Conservation (phyloP, 345 rosid genomes). For the Dovyalis caffra region DNA sequence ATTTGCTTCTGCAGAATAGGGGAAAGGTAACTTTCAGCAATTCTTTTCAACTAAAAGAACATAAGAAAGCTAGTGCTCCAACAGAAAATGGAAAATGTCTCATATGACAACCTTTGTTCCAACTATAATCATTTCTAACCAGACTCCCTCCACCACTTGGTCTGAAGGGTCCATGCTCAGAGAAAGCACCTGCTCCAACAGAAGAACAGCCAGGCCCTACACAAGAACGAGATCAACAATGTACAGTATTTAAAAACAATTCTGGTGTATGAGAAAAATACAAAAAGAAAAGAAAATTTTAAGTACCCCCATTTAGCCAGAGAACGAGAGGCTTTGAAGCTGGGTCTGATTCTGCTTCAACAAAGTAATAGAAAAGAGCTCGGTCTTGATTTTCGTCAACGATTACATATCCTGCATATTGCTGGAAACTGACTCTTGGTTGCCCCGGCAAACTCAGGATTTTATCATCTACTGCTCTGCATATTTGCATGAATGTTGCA, state of each 20-base stretch:
- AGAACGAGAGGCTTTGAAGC: constrained; percentile 23
- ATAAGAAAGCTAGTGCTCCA: background rate
- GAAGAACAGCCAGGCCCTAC: constrained; percentile 29
- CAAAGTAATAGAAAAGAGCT: constrained; percentile 19
- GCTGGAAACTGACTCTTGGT: constrained; percentile 14
- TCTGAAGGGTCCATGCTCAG: constrained; percentile 25
- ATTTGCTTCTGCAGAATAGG: too few species aligned
- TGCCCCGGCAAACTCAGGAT: constrained; percentile 19
- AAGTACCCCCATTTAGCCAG: constrained; percentile 20
- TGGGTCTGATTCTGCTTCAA: constrained; percentile 10
- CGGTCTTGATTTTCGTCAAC: constrained; percentile 4
- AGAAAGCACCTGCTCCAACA: constrained; percentile 25
- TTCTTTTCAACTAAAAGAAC: too few species aligned
- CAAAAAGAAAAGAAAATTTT: background rate
- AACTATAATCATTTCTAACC: constrained; percentile 15
- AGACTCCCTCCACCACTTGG: constrained; percentile 12
- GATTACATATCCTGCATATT: constrained; percentile 14
- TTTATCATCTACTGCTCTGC: background rate
- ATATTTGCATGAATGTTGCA: background rate
- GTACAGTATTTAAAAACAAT: too few species aligned
- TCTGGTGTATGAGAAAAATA: too few species aligned
- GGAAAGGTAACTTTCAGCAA: too few species aligned
- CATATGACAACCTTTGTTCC: constrained; percentile 17
- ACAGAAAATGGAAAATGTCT: background rate
- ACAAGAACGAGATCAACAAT: background rate